A percentile compares a stretch with the other conserved stretches of the same genome.
Conservation (phyloP, 805 yeast species). For the Cyberlindnera maclurae region DNA sequence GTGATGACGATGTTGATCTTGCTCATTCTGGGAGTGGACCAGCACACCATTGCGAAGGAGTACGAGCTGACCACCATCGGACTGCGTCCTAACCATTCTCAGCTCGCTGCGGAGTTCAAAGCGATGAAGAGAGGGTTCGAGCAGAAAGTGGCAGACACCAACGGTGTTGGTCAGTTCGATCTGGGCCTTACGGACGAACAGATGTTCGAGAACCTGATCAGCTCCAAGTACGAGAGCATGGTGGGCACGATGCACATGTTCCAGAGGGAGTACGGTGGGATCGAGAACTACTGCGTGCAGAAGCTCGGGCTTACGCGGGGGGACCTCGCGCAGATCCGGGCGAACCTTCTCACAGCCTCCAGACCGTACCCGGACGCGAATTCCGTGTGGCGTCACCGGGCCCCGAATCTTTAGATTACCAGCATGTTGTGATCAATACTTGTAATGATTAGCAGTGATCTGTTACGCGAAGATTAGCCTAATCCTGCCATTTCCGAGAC, state of each 20-base stretch:
- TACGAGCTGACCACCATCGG: constrained; percentile 72
- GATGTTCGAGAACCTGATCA: constrained; percentile 53
- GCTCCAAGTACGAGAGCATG: constrained; percentile 67
- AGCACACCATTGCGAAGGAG: constrained; percentile 60
- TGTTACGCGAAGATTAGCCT: no score
- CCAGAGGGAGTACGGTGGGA: constrained; percentile 45
- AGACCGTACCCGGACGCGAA: constrained; percentile 15
- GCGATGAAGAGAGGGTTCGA: constrained; percentile 7
- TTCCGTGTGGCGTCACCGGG: constrained; percentile 20
- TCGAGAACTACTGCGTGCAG: constrained; percentile 38
- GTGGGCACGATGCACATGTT: constrained; percentile 50
- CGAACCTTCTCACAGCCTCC: constrained; percentile 22
- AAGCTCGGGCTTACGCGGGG: constrained; percentile 36
- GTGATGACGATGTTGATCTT: constrained; percentile 62
- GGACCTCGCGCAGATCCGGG: constrained; percentile 35
- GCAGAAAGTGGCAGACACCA: constrained; percentile 3
- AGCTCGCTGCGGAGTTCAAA: constrained; percentile 19
- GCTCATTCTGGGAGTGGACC: constrained; percentile 57
- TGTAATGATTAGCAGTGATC: not conserved
- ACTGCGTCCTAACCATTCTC: constrained; percentile 36
- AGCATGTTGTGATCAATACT: not conserved
- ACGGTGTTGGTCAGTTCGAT: no score
- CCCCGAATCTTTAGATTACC: not conserved
- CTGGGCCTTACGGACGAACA: constrained; percentile 27
- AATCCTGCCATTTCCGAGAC: no score